Percentiles rank a stretch among this genome's conserved stretches.
These are phyloP conservation scores for Diutina siamensis DNA, from an alignment of 1,139 yeast species.

Conservation along the genomic window DNA sequence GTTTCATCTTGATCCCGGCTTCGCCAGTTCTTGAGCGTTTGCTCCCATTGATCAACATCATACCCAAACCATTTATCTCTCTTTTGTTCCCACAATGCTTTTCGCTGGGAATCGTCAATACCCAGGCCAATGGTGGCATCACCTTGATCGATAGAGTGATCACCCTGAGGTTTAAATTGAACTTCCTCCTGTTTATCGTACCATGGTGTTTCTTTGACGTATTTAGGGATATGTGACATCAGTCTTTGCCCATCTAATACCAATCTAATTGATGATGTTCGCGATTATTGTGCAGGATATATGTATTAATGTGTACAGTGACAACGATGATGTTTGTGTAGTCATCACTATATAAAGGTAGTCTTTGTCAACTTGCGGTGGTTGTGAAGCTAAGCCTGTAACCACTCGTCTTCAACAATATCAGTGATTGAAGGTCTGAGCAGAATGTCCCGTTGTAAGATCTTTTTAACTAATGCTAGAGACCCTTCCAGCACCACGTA, in stretches of 20 bases:
- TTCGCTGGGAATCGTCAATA: constrained; percentile 21
- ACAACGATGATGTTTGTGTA: too few species aligned
- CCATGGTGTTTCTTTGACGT: constrained; percentile 21
- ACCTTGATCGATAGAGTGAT: constrained; percentile 19
- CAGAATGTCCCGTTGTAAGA: constrained; percentile 52
- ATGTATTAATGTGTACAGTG: not conserved
- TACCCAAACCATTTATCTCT: constrained; percentile 25
- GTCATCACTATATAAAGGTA: too few species aligned
- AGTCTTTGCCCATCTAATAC: not conserved
- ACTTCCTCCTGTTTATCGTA: constrained; percentile 14
- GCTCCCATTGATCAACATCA: constrained; percentile 9
- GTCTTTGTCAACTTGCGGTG: too few species aligned
- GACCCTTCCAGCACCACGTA: constrained; percentile 48
- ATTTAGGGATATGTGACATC: constrained; percentile 18
- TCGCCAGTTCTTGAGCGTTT: constrained; percentile 18
- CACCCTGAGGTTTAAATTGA: constrained; percentile 15
- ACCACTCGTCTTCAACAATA: constrained; percentile 61
- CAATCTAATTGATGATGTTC: not conserved
- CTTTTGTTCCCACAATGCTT: constrained; percentile 30
- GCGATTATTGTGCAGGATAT: not conserved
- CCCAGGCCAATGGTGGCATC: constrained; percentile 23
- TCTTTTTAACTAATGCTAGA: constrained; percentile 46
- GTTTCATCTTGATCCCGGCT: constrained; percentile 9
- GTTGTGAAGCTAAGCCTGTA: constrained; percentile 17
- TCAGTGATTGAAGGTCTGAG: constrained; percentile 65